phyloP scores from a whole-genome alignment of 2,329 filamentous ascomycete genomes.

The Alternaria metachromatica region DNA sequence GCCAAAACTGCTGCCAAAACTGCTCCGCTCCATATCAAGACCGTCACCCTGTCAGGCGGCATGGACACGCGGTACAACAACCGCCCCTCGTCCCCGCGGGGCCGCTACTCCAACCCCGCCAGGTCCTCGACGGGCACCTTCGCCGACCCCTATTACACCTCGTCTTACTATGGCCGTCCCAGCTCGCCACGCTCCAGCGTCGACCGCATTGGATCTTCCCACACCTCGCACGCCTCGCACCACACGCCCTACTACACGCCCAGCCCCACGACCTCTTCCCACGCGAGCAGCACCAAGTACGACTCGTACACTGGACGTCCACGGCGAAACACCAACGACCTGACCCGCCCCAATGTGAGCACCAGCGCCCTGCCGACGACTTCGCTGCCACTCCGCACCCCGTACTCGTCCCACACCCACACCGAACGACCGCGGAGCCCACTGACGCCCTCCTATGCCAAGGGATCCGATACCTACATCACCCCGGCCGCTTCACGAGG shows the following conservation, averaged over 20 bases:
- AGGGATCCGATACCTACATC: conserved; percentile 48
- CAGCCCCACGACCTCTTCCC: conserved; percentile 35
- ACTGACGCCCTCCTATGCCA: conserved; percentile 43
- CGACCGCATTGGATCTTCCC: conserved; percentile 32
- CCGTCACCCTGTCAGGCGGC: conserved; percentile 26
- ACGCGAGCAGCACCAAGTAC: conserved; percentile 43
- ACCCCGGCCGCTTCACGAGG: conserved; percentile 40
- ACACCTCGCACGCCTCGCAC: conserved; percentile 26
- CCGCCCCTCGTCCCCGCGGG: conserved; percentile 44
- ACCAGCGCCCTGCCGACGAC: conserved; percentile 32
- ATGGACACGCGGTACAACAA: conserved; percentile 48
- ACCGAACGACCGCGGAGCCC: conserved; percentile 52
- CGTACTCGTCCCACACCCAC: conserved; percentile 29
- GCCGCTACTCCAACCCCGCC: conserved; percentile 39
- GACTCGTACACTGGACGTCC: conserved; percentile 55
- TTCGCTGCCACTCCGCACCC: conserved; percentile 43
- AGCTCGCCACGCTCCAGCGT: conserved; percentile 45
- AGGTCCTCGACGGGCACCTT: conserved; percentile 49
- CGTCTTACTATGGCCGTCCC: conserved; percentile 38
- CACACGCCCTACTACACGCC: conserved; percentile 34
- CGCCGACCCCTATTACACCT: conserved; percentile 41
- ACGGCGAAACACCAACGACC: conserved; percentile 53
- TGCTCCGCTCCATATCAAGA: conserved; percentile 29
- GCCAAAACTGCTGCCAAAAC: conserved; percentile 29
- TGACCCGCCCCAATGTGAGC: conserved; percentile 45